Evolutionary conservation across 768 basidiomycete species (phyloP).

Genomic region (Xerocomus spinulosus): DNA sequence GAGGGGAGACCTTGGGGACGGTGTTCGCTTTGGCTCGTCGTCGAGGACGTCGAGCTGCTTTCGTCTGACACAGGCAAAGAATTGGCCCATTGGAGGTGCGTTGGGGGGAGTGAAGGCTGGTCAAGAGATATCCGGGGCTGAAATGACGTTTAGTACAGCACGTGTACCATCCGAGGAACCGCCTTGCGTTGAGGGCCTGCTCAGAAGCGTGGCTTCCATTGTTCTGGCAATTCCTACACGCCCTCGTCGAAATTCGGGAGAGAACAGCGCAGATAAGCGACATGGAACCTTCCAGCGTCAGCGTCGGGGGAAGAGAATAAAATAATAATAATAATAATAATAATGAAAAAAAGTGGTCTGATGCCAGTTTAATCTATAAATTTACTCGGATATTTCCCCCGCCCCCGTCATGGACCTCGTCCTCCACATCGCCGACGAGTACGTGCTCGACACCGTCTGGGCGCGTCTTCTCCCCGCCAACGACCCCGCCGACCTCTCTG

Average conservation of each 20-base stretch:
- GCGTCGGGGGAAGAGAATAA: too few relatives aligned
- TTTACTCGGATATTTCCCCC: background rate
- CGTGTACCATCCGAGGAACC: slow-evolving; percentile 24
- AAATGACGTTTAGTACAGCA: slow-evolving; percentile 25
- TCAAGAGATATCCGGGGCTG: slow-evolving; percentile 24
- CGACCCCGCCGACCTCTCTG: slow-evolving; percentile 46
- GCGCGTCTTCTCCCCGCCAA: slow-evolving; percentile 62
- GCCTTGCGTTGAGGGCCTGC: slow-evolving; percentile 26
- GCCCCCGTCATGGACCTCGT: slow-evolving; percentile 65
- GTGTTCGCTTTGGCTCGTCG: slow-evolving; percentile 22
- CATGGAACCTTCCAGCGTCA: slow-evolving; percentile 16
- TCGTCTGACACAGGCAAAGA: slow-evolving; percentile 22
- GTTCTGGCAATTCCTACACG: slow-evolving; percentile 12
- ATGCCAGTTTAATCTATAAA: slow-evolving; percentile 24
- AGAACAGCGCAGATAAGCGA: slow-evolving; percentile 18
- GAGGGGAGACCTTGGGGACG: slow-evolving; percentile 10
- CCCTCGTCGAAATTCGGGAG: slow-evolving; percentile 7
- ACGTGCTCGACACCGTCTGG: slow-evolving; percentile 76
- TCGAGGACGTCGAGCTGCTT: slow-evolving; percentile 24
- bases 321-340: slow-evolving; percentile 10
- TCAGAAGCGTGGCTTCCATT: slow-evolving; percentile 6
- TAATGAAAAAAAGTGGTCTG: slow-evolving; percentile 30
- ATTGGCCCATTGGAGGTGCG: slow-evolving; percentile 27
- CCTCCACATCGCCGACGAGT: slow-evolving; percentile 66
- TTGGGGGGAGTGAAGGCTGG: slow-evolving; percentile 7